These are phyloP conservation scores for Cytauxzoon felis DNA, from an alignment of 169 alveolate species.

Conservation along the genomic window DNA sequence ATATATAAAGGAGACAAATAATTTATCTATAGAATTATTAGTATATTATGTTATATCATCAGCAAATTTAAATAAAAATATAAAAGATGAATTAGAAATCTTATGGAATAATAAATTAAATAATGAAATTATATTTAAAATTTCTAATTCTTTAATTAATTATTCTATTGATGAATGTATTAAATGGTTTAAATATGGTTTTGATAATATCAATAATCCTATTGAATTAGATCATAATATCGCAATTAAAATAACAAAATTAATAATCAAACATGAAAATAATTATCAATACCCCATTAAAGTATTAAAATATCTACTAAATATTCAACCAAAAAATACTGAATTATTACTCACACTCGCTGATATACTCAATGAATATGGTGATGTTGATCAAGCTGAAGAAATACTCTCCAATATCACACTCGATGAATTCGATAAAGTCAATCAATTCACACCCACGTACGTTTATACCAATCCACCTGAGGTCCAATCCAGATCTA, in stretches of 20 bases:
- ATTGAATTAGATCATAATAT: conserved; percentile 8
- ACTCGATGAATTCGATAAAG: conserved; percentile 35
- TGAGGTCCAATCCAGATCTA: too few relatives aligned
- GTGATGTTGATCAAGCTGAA: conserved; percentile 49
- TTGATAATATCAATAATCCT: neutral
- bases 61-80: conserved; percentile 16
- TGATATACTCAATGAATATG: conserved; percentile 42
- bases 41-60: conserved; percentile 39
- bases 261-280: conserved; percentile 23
- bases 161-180: conserved; percentile 31
- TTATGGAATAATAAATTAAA: conserved; percentile 5
- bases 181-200: conserved; percentile 50
- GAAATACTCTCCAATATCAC: conserved; percentile 50
- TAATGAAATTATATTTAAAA: conserved; percentile 3
- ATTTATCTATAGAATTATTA: conserved; percentile 25
- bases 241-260: conserved; percentile 45
- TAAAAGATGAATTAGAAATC: conserved; percentile 15
- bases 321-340: conserved; percentile 40
- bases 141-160: conserved; percentile 12
- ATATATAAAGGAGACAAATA: neutral
- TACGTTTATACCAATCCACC: too few relatives aligned
- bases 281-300: conserved; percentile 8
- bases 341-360: conserved; percentile 49
- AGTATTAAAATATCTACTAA: conserved; percentile 19
- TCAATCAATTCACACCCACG: too few relatives aligned